These are phyloP conservation scores for Grigorovia jiainica DNA, from an alignment of 805 yeast genomes.

Conservation along the genomic window DNA sequence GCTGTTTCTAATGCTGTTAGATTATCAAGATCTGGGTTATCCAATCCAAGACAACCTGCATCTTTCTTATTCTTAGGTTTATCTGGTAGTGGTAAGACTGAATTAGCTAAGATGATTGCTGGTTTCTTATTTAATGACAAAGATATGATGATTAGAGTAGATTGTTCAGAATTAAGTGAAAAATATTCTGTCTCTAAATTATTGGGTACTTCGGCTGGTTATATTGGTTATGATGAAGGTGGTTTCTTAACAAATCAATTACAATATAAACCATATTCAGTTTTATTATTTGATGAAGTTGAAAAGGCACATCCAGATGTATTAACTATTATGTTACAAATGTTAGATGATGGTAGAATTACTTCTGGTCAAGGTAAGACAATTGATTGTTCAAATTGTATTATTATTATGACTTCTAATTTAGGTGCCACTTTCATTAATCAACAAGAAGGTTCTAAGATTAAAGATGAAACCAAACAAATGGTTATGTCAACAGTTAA, in stretches of 20 bases:
- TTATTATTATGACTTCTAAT: constrained; percentile 93
- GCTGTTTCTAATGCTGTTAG: constrained; percentile 95
- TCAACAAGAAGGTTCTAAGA: constrained; percentile 51
- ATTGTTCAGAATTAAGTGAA: constrained; percentile 92
- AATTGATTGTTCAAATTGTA: constrained; percentile 84
- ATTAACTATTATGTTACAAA: constrained; percentile 79
- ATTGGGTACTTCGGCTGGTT: constrained; percentile 96
- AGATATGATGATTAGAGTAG: constrained; percentile 93
- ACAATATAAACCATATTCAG: constrained; percentile 88
- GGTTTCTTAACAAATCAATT: constrained; percentile 91
- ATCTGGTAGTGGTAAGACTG: constrained; percentile 98
- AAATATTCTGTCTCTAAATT: constrained; percentile 92
- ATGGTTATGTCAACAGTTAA: constrained; percentile 77
- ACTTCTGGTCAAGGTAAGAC: constrained; percentile 92
- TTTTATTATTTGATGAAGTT: constrained; percentile 92
- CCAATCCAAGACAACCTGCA: constrained; percentile 95
- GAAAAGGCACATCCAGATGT: constrained; percentile 99
- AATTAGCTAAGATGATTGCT: constrained; percentile 92
- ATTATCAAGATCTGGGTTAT: constrained; percentile 84
- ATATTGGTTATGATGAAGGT: constrained; percentile 95
- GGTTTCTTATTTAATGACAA: constrained; percentile 94
- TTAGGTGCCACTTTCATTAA: constrained; percentile 88
- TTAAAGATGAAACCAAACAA: constrained; percentile 60
- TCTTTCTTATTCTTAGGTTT: constrained; percentile 90
- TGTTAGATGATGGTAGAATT: constrained; percentile 93